phyloP scores from a whole-genome alignment of 176 grass and related monocot species.

The Avena insularis region DNA sequence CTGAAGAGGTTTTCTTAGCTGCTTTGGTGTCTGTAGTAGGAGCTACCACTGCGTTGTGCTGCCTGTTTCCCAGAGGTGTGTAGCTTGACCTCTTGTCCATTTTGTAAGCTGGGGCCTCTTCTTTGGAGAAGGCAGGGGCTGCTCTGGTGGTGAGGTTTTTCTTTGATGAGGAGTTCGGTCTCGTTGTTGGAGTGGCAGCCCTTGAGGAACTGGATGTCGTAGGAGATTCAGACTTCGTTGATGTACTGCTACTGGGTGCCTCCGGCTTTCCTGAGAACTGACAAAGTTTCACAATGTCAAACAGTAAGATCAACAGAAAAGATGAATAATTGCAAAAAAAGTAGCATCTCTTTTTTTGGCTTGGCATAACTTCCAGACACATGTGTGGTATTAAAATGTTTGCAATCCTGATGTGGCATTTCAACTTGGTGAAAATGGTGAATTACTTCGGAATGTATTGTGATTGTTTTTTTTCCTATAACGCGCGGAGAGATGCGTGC shows the following conservation, averaged over 20 bases:
- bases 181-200: conserved; percentile 37
- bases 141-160: conserved; percentile 30
- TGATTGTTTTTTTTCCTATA: background rate
- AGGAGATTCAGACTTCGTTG: conserved; percentile 37
- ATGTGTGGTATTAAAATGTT: background rate
- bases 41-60: conserved; percentile 25
- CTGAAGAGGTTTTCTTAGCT: conserved; percentile 37
- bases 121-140: conserved; percentile 23
- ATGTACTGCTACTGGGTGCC: conserved; percentile 5
- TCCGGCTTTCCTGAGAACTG: conserved; percentile 48
- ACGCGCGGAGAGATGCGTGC: background rate
- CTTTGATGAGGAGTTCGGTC: conserved; percentile 40
- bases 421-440: background rate
- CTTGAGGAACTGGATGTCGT: conserved; percentile 43
- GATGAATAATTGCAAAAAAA: background rate
- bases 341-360: background rate
- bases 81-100: conserved; percentile 59
- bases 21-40: conserved; percentile 27
- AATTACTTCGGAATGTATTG: background rate
- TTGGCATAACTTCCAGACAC: background rate
- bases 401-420: background rate
- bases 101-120: conserved; percentile 37
- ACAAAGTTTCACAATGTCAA: conserved; percentile 22
- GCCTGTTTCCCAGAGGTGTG: conserved; percentile 46
- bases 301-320: background rate